These are phyloP conservation scores for Arabidopsis hybrid DNA, from an alignment of 441 rosid genomes.

Conservation along the genomic window DNA sequence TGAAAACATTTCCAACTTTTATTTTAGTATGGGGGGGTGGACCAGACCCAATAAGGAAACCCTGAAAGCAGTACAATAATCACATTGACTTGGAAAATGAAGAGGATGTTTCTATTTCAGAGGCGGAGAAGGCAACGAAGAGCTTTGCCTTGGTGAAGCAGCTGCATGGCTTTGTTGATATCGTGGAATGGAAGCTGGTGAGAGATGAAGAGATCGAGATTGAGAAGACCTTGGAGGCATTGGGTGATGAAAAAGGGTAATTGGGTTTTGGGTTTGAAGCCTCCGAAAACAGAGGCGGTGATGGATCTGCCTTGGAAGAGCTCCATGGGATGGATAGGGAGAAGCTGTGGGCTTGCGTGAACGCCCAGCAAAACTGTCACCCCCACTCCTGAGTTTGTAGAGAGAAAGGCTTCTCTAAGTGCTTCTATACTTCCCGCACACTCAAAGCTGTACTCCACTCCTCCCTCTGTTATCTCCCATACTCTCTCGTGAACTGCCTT, in stretches of 20 bases:
- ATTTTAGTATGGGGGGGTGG: no score
- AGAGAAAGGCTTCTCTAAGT: slow-evolving; percentile 45
- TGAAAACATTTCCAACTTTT: no score
- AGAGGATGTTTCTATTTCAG: slow-evolving; percentile 4
- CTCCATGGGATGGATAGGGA: slow-evolving; percentile 50
- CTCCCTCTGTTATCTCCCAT: slow-evolving; percentile 54
- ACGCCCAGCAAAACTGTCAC: slow-evolving; percentile 46
- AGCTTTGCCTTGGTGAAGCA: slow-evolving; percentile 58
- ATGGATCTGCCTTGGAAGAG: slow-evolving; percentile 46
- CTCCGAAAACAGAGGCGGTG: slow-evolving; percentile 46
- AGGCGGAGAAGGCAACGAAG: slow-evolving; percentile 52
- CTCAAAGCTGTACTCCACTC: slow-evolving; percentile 62
- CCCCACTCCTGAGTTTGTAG: slow-evolving; percentile 46
- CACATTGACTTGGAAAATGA: background rate
- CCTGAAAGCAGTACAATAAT: no score
- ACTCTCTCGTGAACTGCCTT: slow-evolving; percentile 64
- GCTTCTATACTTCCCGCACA: slow-evolving; percentile 57
- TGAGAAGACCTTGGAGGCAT: slow-evolving; percentile 48
- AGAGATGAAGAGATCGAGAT: slow-evolving; percentile 61
- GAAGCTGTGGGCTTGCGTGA: slow-evolving; percentile 44
- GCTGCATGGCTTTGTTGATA: slow-evolving; percentile 64
- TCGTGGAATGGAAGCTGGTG: slow-evolving; percentile 60
- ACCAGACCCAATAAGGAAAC: no score
- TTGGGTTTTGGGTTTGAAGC: slow-evolving; percentile 46
- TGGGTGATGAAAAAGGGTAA: slow-evolving; percentile 39